Evolutionary conservation across 331 rosid species (phyloP), one percentile per base, ranked within the genome.

Genomic region (Saraca asoca): DNA sequence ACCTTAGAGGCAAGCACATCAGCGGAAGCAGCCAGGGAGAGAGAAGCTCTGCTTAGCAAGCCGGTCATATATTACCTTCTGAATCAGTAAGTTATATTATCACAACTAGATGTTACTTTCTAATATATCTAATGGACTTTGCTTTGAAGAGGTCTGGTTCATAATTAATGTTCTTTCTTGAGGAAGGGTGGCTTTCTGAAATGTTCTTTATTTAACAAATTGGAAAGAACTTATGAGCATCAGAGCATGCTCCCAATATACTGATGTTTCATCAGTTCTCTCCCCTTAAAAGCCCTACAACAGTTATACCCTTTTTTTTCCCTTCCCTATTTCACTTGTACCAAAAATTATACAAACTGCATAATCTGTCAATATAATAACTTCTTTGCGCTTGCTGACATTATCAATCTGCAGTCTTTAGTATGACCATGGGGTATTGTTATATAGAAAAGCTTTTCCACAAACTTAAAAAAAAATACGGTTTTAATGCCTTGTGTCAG

Each of bases 11-110:
- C 91, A 58, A 79, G 90, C 60, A 62, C 86, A 4, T 82, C 95
- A 34, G 99, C 90, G 83, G 99, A 88, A 83, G 96, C 91, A 49
- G 76, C 89, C 54, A 86, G 90, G 85, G 99, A 94, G 70, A 85
- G 96, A 86, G 99, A 94, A 83, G 56, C 73, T 69, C 79, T 94
- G 71, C 96, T 86, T 50, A 88, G 97, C 91, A 94, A 94, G 88
- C 87, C 95, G 18, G 54, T 85, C 60, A 80, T 94, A 68, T 94
- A 83, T 82, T 77, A 83, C 83, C 49, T 94, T 79, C 59, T 94
- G 82, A 94, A 94, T 71, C 88, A 97, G 99, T 85, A 80, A 39
- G 70, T 76, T 80, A 64, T 58, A 33, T 67, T 39, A 51, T 54
- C 57, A n/a, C 45, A 51, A 64, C 48, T 50, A 18, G 64, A 43